Conservation (phyloP, 2,329 filamentous ascomycete species). For the Purpureocillium lavendulum region DNA sequence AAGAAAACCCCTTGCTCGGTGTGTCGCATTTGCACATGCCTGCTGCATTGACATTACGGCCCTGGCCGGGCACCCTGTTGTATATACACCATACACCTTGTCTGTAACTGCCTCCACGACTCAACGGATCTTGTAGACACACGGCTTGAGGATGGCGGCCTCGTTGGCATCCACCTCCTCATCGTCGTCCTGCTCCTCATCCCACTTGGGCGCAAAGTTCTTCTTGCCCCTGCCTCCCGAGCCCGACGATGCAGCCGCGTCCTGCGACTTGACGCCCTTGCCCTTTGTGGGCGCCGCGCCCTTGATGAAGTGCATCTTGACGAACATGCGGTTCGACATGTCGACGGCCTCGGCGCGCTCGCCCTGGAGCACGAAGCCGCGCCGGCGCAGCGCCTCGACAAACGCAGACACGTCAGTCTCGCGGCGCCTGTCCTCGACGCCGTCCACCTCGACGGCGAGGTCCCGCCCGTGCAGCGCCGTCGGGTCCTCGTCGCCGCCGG, state of each 20-base stretch:
- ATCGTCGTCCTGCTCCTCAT: constrained; percentile 42
- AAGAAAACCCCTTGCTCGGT: too few species aligned
- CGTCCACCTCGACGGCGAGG: constrained; percentile 64
- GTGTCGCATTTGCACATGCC: too few species aligned
- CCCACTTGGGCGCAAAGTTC: constrained; percentile 46
- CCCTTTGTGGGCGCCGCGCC: constrained; percentile 65
- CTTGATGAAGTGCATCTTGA: constrained; percentile 93
- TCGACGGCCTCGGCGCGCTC: constrained; percentile 58
- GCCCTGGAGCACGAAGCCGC: constrained; percentile 78
- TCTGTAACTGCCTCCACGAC: not conserved
- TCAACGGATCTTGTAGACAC: constrained; percentile 86
- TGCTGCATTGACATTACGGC: too few species aligned
- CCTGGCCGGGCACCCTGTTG: too few species aligned
- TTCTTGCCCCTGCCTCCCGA: constrained; percentile 42
- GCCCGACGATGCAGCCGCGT: constrained; percentile 24
- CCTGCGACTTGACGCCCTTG: constrained; percentile 52
- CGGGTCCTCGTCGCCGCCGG: constrained; percentile 33
- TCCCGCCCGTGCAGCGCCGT: constrained; percentile 41
- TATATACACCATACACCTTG: not conserved
- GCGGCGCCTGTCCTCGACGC: constrained; percentile 50
- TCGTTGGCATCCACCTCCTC: constrained; percentile 55
- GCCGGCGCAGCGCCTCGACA: constrained; percentile 68
- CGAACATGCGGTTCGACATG: constrained; percentile 94
- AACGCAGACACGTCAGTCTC: constrained; percentile 87
- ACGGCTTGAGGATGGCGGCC: constrained; percentile 71